Evolutionary conservation across 2,329 filamentous ascomycete species (phyloP).

Genomic region (Trichoderma sp.): DNA sequence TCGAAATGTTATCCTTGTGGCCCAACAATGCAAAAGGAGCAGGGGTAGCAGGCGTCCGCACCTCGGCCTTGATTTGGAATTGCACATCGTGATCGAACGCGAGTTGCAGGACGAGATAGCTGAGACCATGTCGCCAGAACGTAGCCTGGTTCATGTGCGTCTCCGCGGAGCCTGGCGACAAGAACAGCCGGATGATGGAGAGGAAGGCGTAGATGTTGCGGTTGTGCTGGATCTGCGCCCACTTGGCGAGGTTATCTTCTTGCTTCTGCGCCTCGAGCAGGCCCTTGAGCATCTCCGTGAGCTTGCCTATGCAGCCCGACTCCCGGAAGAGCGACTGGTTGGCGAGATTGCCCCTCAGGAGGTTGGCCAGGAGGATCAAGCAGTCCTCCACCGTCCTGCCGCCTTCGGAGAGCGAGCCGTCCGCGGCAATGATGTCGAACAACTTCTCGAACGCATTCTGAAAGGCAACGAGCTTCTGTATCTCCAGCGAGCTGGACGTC

Average conservation of each 20-base stretch:
- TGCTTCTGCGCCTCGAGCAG: conserved; percentile 57
- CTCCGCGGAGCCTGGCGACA: conserved; percentile 76
- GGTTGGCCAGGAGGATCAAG: conserved; percentile 84
- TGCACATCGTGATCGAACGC: conserved; percentile 76
- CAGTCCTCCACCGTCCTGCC: conserved; percentile 91
- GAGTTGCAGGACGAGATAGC: conserved; percentile 78
- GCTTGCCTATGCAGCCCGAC: conserved; percentile 75
- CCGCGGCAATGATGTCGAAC: conserved; percentile 77
- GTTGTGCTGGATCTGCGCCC: conserved; percentile 76
- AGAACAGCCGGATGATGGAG: conserved; percentile 82
- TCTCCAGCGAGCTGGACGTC: conserved; percentile 80
- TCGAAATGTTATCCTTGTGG: conserved; percentile 28
- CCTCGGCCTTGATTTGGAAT: conserved; percentile 79
- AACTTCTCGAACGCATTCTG: conserved; percentile 89
- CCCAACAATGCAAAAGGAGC: not conserved
- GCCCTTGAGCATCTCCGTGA: conserved; percentile 69
- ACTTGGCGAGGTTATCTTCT: conserved; percentile 65
- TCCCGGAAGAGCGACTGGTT: conserved; percentile 96
- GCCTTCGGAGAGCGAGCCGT: conserved; percentile 81
- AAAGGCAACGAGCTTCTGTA: conserved; percentile 95
- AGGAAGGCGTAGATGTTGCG: conserved; percentile 91
- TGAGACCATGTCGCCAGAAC: conserved; percentile 80
- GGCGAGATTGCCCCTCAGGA: conserved; percentile 81
- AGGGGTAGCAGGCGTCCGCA: conserved; percentile 41
- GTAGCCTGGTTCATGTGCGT: conserved; percentile 81